Conservation (phyloP, 768 basidiomycete genomes). For the Clitopilus hobsonii region DNA sequence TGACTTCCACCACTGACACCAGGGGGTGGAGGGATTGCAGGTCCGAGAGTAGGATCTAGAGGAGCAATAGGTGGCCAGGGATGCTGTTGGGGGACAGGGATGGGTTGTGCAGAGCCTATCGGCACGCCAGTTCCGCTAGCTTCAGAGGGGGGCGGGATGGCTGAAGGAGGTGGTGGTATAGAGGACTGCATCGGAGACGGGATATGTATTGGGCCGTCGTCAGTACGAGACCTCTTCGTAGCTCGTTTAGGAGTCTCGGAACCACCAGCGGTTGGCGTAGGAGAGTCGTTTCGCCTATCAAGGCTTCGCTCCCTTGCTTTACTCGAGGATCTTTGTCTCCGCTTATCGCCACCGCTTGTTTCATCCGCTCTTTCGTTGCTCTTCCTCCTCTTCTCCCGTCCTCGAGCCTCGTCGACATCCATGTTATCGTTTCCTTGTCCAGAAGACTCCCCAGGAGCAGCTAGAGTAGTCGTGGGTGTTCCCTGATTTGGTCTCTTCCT, state of each 20-base stretch:
- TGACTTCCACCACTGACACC: slow-evolving; percentile 13
- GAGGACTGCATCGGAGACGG: background rate
- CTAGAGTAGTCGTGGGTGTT: background rate
- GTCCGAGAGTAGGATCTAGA: slow-evolving; percentile 26
- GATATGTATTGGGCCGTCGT: slow-evolving; percentile 17
- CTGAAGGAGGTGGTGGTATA: background rate
- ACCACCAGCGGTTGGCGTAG: background rate
- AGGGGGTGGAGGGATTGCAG: slow-evolving; percentile 30
- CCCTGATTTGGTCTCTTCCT: slow-evolving; percentile 51
- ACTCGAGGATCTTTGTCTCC: slow-evolving; percentile 1
- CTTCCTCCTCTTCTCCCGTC: background rate
- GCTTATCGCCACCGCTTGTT: background rate
- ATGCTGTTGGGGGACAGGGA: slow-evolving; percentile 23
- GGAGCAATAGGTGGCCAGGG: slow-evolving; percentile 26
- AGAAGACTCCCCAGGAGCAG: slow-evolving; percentile 7
- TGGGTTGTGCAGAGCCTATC: slow-evolving; percentile 10
- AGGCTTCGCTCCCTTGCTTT: background rate
- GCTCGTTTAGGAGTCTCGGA: slow-evolving; percentile 20
- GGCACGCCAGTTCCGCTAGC: slow-evolving; percentile 13
- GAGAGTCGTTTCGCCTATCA: background rate
- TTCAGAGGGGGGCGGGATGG: slow-evolving; percentile 2
- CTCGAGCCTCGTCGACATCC: background rate
- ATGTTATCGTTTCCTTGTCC: slow-evolving; percentile 3
- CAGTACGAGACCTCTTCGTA: slow-evolving; percentile 30
- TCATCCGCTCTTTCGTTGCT: slow-evolving; percentile 1